Base-by-base conservation (phyloP, 345 rosid species). In the Rhizophora apiculata region DNA sequence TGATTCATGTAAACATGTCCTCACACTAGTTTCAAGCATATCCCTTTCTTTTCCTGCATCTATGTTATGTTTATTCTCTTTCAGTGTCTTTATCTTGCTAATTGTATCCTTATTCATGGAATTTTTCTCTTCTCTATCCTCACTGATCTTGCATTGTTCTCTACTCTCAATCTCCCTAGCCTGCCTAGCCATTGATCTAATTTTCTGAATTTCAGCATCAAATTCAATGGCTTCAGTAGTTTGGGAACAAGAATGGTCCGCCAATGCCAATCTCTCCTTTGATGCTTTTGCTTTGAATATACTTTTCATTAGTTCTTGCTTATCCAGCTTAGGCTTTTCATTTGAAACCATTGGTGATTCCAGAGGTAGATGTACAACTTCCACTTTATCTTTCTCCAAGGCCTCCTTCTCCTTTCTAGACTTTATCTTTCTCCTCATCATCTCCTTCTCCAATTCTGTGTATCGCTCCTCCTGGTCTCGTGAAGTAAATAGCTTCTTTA, bases 371-470 rank as follows among this genome's bases (percentile, higher is more conserved):
- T 66, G 82, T 65, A 85, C 72, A 80, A 93, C 82, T 76, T 87
- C 94, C 52, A 88, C 78, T 19, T 65, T 22, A 73, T 76, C 86
- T 76, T 81, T 83, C 84, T 77, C 80, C 63, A 65, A 60, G 29
- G 43, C 62, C 75, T 87, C 88, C 70, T 80, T 86, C 77, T 82
- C 84, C 77, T 82, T 80, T 71, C 96, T 81, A 27, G 85, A 77
- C 68, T 84, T 85, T 65, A 85, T 81, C 89, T 90, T 90, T 70
- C 97, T 87, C 86, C 86, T 81, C 91, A 91, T 78, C 97, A 90
- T 89, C 77, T 89, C 91, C 84, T 93, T 91, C 83, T 93, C 98
- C 81, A 84, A 26, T 39, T 73, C 81, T 2, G 95, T 85, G 32
- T 64, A 69, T 65, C 73, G 69, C 46, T 72, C 86, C 70, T 81